Evolutionary conservation across 257 asterid genomes (phyloP).

Genomic region (Penstemon davidsonii): DNA sequence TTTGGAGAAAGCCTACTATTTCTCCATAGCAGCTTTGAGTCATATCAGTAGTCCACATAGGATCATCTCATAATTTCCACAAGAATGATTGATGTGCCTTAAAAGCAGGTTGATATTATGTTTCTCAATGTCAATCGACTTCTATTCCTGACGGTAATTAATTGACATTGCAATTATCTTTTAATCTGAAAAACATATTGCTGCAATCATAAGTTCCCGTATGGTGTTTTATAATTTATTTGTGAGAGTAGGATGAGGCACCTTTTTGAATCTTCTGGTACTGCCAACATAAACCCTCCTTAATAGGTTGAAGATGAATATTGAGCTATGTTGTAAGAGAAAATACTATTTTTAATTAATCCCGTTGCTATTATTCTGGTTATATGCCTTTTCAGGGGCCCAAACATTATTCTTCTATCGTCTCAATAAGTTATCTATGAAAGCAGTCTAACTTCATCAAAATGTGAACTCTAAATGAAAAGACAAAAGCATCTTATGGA

Average conservation of each 20-base stretch:
- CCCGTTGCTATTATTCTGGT: not conserved
- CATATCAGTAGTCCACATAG: not conserved
- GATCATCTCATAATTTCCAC: not conserved
- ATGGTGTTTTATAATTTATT: not conserved
- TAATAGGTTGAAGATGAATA: not conserved
- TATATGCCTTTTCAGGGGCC: conserved; percentile 6
- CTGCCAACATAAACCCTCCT: not conserved
- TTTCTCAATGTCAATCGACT: not conserved
- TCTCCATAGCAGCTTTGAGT: not conserved
- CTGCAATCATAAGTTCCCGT: not conserved
- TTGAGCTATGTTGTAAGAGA: not conserved
- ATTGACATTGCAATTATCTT: not conserved
- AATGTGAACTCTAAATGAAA: not conserved
- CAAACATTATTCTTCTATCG: not conserved
- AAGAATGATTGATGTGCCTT: not conserved
- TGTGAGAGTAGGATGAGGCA: conserved; percentile 1
- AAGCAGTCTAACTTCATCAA: conserved; percentile 11
- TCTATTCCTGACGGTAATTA: not conserved
- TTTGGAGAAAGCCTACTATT: not conserved
- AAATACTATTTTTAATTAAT: not conserved
- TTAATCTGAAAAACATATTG: not conserved
- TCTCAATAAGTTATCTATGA: not conserved
- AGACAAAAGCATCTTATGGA: not conserved
- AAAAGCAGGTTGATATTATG: conserved; percentile 8
- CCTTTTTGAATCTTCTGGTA: conserved; percentile 14